A percentile compares a stretch with the other conserved stretches of the same genome.
Evolutionary conservation across 441 rosid species (phyloP).

Genomic region (Theobroma grandiflorum): DNA sequence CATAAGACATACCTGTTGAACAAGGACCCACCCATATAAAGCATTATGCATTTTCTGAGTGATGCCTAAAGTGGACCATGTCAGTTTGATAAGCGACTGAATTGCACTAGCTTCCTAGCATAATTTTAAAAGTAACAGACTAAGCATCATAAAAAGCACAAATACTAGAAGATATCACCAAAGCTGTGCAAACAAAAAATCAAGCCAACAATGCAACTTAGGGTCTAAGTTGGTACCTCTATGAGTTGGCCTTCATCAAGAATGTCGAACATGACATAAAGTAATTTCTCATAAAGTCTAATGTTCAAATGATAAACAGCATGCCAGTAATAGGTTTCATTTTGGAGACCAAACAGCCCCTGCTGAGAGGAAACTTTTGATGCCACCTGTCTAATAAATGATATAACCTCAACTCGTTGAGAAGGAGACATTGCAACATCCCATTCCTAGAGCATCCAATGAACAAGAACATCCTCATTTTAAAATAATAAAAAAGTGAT

Average conservation of each 20-base stretch:
- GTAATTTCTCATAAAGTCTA: slow-evolving; percentile 83
- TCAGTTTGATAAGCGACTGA: slow-evolving; percentile 64
- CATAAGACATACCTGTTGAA: slow-evolving; percentile 78
- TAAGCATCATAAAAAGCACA: slow-evolving; percentile 25
- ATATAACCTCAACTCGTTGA: slow-evolving; percentile 76
- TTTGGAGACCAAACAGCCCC: slow-evolving; percentile 67
- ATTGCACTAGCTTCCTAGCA: slow-evolving; percentile 77
- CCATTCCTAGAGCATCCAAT: slow-evolving; percentile 74
- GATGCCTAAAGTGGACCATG: slow-evolving; percentile 94
- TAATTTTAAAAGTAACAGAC: slow-evolving; percentile 31
- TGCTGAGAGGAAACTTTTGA: slow-evolving; percentile 67
- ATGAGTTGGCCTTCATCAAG: slow-evolving; percentile 96
- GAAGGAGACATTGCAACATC: slow-evolving; percentile 75
- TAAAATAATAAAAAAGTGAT: not conserved
- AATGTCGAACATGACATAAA: slow-evolving; percentile 78
- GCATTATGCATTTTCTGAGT: slow-evolving; percentile 83
- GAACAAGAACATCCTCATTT: slow-evolving; percentile 2
- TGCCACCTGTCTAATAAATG: slow-evolving; percentile 75
- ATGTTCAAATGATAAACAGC: slow-evolving; percentile 82
- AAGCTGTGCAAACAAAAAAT: slow-evolving; percentile 20
- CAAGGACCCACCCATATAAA: slow-evolving; percentile 82
- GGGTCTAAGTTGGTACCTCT: slow-evolving; percentile 60
- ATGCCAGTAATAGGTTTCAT: slow-evolving; percentile 87
- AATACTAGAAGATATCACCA: slow-evolving; percentile 19
- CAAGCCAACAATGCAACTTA: slow-evolving; percentile 27